These are phyloP conservation scores for Paracorniculantispora psalliotae DNA, from an alignment of 2,329 filamentous ascomycete genomes.

Conservation along the genomic window DNA sequence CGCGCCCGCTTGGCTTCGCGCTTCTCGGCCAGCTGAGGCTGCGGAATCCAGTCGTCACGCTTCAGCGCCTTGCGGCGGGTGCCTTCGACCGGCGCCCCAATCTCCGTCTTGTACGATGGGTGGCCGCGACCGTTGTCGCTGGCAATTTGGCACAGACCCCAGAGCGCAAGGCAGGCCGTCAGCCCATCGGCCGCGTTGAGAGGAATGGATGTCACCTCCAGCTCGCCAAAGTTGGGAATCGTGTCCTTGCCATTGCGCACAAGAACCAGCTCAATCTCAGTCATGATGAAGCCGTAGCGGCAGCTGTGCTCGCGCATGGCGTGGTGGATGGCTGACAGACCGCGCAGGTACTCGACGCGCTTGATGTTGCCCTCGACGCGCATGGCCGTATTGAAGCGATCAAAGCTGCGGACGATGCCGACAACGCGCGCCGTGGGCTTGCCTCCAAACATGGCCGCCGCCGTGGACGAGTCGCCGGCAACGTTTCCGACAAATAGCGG, in stretches of 20 bases:
- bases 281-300: slow-evolving; percentile 93
- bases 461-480: slow-evolving; percentile 51
- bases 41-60: slow-evolving; percentile 73
- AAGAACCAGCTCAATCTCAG: slow-evolving; percentile 89
- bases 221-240: slow-evolving; percentile 79
- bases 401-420: slow-evolving; percentile 85
- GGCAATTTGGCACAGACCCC: slow-evolving; percentile 71
- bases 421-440: slow-evolving; percentile 58
- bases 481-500: slow-evolving; percentile 63
- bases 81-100: slow-evolving; percentile 69
- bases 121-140: slow-evolving; percentile 53
- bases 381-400: slow-evolving; percentile 95
- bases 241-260: slow-evolving; percentile 71
- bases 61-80: slow-evolving; percentile 64
- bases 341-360: slow-evolving; percentile 83
- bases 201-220: slow-evolving; percentile 66
- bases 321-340: slow-evolving; percentile 79
- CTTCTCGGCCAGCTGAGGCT: slow-evolving; percentile 69
- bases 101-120: slow-evolving; percentile 61
- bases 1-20: slow-evolving; percentile 66
- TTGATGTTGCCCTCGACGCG: slow-evolving; percentile 78
- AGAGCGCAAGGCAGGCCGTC: slow-evolving; percentile 69
- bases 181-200: slow-evolving; percentile 46
- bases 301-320: slow-evolving; percentile 91
- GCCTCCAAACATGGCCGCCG: slow-evolving; percentile 45